These are phyloP conservation scores for Schoenoplectus triqueter DNA, from an alignment of 202 grass and related monocot species.

Conservation along the genomic window DNA sequence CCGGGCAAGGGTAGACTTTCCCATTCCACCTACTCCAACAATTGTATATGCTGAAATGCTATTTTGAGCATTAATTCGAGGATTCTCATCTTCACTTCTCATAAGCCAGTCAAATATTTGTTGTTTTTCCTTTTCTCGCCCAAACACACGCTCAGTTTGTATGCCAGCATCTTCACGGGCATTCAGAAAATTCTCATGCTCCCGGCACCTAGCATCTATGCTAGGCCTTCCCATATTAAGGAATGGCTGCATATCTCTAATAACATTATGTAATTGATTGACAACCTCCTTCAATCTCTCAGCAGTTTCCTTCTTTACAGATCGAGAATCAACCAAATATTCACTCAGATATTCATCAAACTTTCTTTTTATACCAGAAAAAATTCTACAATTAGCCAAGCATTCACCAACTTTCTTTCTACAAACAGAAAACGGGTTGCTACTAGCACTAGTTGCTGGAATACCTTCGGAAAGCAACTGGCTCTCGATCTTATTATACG, in stretches of 20 bases:
- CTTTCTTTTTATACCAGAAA: constrained; percentile 19
- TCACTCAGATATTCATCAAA: background rate
- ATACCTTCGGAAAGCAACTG: background rate
- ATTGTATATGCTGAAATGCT: constrained; percentile 38
- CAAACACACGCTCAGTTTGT: constrained; percentile 13
- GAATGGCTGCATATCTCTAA: constrained; percentile 19
- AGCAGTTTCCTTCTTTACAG: background rate
- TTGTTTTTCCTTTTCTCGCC: constrained; percentile 27
- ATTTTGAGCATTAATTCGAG: background rate
- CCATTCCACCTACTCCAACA: constrained; percentile 46
- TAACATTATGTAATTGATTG: background rate
- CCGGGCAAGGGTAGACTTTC: constrained; percentile 40
- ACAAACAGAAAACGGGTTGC: background rate
- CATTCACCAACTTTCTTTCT: background rate
- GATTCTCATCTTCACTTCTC: background rate
- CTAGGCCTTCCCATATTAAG: constrained; percentile 9
- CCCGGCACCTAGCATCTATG: constrained; percentile 5
- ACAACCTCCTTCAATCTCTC: constrained; percentile 39
- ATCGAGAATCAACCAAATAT: constrained; percentile 7
- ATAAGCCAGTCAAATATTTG: constrained; percentile 35
- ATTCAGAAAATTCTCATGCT: constrained; percentile 31
- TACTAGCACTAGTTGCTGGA: background rate
- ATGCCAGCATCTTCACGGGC: constrained; percentile 10
- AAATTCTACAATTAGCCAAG: background rate
- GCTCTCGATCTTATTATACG: constrained; percentile 36